phyloP scores from a whole-genome alignment of 2,329 filamentous ascomycete species.

The Leptographium galeiforme region DNA sequence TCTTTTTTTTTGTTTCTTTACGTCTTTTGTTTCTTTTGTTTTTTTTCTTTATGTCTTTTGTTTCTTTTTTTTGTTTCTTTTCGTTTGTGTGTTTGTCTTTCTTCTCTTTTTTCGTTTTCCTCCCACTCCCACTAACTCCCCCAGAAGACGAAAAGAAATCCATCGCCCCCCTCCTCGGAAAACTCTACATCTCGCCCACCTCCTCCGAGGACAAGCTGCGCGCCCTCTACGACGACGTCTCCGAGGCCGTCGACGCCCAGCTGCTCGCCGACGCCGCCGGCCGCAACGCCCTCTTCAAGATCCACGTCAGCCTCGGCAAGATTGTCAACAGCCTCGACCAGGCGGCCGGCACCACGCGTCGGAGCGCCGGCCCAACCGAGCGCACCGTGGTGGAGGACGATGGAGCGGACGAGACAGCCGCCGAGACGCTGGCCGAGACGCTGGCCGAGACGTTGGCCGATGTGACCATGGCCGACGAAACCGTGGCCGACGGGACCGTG shows the following conservation, averaged over 20 bases:
- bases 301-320: conserved; percentile 53
- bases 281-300: conserved; percentile 53
- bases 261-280: conserved; percentile 46
- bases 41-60: background rate
- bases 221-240: conserved; percentile 42
- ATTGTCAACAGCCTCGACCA: conserved; percentile 49
- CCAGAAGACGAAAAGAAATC: conserved; percentile 78
- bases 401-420: conserved; percentile 19
- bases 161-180: conserved; percentile 63
- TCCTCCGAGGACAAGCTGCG: conserved; percentile 45
- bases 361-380: conserved; percentile 25
- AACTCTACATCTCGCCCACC: conserved; percentile 63
- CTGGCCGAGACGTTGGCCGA: conserved; percentile 10
- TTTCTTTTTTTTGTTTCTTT: background rate
- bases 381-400: conserved; percentile 37
- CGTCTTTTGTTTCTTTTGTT: too few species aligned
- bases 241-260: conserved; percentile 49
- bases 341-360: conserved; percentile 10
- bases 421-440: conserved; percentile 21
- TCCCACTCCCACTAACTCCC: conserved; percentile 15
- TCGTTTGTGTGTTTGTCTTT: too few species aligned
- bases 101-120: background rate
- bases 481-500: conserved; percentile 22
- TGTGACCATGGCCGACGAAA: conserved; percentile 12
- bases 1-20: background rate